phyloP scores from a whole-genome alignment of 225 moss, liverwort and hornwort species.

The Pseudisothecium myosuroides region DNA sequence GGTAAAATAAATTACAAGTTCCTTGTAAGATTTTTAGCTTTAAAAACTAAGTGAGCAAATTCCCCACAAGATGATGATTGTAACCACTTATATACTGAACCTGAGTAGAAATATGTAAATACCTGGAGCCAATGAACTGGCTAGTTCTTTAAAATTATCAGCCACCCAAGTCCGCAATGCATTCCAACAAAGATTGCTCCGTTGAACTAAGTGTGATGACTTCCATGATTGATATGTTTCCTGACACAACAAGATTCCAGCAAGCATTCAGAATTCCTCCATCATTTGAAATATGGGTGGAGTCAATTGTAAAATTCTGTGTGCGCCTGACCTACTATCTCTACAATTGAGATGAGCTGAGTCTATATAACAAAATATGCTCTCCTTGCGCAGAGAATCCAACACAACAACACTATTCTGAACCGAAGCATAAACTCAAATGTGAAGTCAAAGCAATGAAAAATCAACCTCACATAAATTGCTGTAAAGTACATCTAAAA shows the following conservation, averaged over 20 bases:
- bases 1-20: background rate
- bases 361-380: background rate
- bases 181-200: slow-evolving; percentile 51
- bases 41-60: background rate
- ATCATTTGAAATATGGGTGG: background rate
- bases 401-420: background rate
- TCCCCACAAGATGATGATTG: background rate
- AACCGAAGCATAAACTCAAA: background rate
- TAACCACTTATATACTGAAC: background rate
- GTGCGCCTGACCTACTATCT: background rate
- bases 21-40: background rate
- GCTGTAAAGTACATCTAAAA: background rate
- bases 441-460: background rate
- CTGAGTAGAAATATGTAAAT: background rate
- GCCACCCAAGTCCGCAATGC: slow-evolving; percentile 54
- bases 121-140: slow-evolving; percentile 62
- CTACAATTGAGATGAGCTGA: background rate
- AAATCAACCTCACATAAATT: background rate
- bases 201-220: slow-evolving; percentile 25
- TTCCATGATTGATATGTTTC: slow-evolving; percentile 58
- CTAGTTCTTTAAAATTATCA: slow-evolving; percentile 50
- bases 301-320: background rate
- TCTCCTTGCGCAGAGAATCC: background rate
- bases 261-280: background rate
- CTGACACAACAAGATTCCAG: slow-evolving; percentile 9